phyloP scores from a whole-genome alignment of 352 stramenopile genomes.

The Globisporangium splendens region DNA sequence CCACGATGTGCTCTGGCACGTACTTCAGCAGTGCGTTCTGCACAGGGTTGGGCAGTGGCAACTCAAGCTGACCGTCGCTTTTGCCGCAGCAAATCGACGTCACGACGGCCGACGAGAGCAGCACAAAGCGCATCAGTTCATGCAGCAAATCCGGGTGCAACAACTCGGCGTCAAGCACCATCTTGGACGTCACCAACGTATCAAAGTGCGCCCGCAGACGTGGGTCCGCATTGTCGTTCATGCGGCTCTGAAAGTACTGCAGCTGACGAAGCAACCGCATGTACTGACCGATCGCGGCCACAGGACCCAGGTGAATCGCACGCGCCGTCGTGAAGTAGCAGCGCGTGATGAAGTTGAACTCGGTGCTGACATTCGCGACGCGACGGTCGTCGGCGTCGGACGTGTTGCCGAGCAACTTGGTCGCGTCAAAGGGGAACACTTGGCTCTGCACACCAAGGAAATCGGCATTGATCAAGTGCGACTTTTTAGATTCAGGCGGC shows the following conservation, averaged over 20 bases:
- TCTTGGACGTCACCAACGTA: slow-evolving; percentile 60
- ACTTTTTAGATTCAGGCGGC: slow-evolving; percentile 70
- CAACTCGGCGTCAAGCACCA: slow-evolving; percentile 76
- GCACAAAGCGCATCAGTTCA: slow-evolving; percentile 67
- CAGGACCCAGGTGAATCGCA: slow-evolving; percentile 90
- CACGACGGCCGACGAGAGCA: slow-evolving; percentile 62
- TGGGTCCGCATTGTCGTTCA: slow-evolving; percentile 70
- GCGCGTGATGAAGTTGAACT: slow-evolving; percentile 96
- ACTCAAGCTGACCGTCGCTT: slow-evolving; percentile 21
- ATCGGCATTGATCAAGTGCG: slow-evolving; percentile 59
- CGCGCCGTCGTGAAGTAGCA: slow-evolving; percentile 95
- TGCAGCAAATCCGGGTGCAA: slow-evolving; percentile 76
- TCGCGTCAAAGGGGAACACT: slow-evolving; percentile 67
- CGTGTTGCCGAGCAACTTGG: slow-evolving; percentile 37
- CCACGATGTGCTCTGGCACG: slow-evolving; percentile 95
- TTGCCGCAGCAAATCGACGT: slow-evolving; percentile 46
- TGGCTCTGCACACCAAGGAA: slow-evolving; percentile 48
- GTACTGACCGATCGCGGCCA: slow-evolving; percentile 79
- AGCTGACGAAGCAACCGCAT: slow-evolving; percentile 89
- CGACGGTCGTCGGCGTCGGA: slow-evolving; percentile 20
- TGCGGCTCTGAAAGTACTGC: slow-evolving; percentile 83
- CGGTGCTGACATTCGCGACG: slow-evolving; percentile 9
- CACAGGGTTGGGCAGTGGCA: slow-evolving; percentile 29
- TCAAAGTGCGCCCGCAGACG: slow-evolving; percentile 77
- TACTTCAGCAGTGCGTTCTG: slow-evolving; percentile 50